phyloP scores from a whole-genome alignment of 1,284 basidiomycete genomes.

The Tilletia caries region DNA sequence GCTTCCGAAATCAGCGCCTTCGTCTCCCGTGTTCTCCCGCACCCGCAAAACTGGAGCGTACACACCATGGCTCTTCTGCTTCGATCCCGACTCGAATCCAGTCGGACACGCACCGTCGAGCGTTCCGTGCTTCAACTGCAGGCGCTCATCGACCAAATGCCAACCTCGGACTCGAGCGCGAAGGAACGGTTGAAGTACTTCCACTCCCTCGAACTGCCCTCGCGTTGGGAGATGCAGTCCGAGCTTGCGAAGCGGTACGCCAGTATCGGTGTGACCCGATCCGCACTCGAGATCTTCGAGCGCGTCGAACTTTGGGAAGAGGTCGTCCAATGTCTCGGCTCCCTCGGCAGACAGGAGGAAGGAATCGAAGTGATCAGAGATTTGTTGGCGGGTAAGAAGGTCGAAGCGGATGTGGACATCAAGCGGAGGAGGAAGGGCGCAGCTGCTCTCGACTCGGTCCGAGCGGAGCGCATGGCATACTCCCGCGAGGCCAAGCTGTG shows the following conservation, averaged over 20 bases:
- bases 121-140: conserved; percentile 50
- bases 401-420: conserved; percentile 30
- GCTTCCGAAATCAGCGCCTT: conserved; percentile 49
- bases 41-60: conserved; percentile 52
- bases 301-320: conserved; percentile 51
- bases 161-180: conserved; percentile 51
- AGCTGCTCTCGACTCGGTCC: conserved; percentile 56
- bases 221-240: conserved; percentile 51
- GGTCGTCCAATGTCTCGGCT: conserved; percentile 47
- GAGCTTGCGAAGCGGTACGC: conserved; percentile 47
- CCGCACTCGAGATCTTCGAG: conserved; percentile 50
- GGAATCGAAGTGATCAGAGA: conserved; percentile 47
- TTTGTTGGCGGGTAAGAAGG: conserved; percentile 44
- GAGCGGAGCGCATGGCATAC: conserved; percentile 62
- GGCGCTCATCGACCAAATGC: conserved; percentile 53
- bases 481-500: conserved; percentile 84
- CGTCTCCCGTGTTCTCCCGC: conserved; percentile 41
- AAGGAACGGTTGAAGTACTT: conserved; percentile 47
- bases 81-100: conserved; percentile 46
- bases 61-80: conserved; percentile 52
- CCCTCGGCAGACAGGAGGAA: conserved; percentile 42
- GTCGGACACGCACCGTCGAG: conserved; percentile 48
- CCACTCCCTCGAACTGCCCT: conserved; percentile 45
- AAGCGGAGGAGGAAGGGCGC: conserved; percentile 21
- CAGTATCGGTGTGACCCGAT: conserved; percentile 45